Evolutionary conservation across 139 green algal species (phyloP).

Genomic region (Picochlorum sp.): DNA sequence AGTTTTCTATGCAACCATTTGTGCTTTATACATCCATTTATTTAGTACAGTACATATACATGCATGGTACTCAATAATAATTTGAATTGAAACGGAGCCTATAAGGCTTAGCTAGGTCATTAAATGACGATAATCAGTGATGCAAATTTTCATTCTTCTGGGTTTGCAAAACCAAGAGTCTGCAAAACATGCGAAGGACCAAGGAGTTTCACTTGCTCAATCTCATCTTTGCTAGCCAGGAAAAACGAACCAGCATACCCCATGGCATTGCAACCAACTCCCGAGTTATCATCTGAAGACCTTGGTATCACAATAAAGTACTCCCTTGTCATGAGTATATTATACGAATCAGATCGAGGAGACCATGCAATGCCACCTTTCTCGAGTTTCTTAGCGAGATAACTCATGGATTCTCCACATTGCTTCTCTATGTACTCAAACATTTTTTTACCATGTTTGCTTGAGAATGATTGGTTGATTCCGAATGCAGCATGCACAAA

Average conservation of each 20-base stretch:
- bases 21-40: too few relatives aligned
- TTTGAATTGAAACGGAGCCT: too few relatives aligned
- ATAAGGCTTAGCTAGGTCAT: too few relatives aligned
- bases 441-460: neutral
- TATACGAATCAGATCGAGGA: slow-evolving; percentile 45
- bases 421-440: neutral
- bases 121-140: too few relatives aligned
- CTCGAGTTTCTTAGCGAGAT: too few relatives aligned
- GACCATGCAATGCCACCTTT: too few relatives aligned
- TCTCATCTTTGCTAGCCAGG: slow-evolving; percentile 37
- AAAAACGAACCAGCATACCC: slow-evolving; percentile 72
- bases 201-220: slow-evolving; percentile 30
- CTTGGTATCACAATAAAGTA: slow-evolving; percentile 45
- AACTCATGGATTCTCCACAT: too few relatives aligned
- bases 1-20: too few relatives aligned
- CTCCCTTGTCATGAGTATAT: slow-evolving; percentile 31
- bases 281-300: slow-evolving; percentile 20
- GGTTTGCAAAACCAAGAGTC: neutral
- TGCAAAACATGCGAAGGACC: slow-evolving; percentile 40
- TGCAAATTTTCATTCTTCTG: neutral
- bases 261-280: slow-evolving; percentile 53
- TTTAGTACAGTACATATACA: too few relatives aligned
- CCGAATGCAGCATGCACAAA: too few relatives aligned
- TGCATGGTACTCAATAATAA: neutral
- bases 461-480: neutral